Evolutionary conservation across 164 flowering plant genomes (phyloP), one percentile per base, ranked within the genome.

Genomic region (Aristolochia californica): DNA sequence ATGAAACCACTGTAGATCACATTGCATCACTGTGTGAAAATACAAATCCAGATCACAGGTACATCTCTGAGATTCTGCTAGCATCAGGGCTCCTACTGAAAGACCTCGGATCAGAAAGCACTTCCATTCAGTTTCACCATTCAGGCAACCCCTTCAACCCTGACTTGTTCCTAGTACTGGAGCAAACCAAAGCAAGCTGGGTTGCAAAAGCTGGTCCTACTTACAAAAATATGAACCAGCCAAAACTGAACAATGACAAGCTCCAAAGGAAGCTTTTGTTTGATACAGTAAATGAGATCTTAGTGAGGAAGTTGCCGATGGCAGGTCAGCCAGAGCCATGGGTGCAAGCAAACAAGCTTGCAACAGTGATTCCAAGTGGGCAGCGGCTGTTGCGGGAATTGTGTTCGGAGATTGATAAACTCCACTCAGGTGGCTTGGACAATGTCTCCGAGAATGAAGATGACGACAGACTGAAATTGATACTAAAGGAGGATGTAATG

Each of bases 61-160:
- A 86, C 71, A 72, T 94, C 45, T 73, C 70, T 10, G 88, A 83
- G 61, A 78, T 88, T 67, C 43, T 94, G 61, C 62, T 68, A 56
- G 86, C 88, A 59, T 86, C 91, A 13, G 91, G 90, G 24, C 70
- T 89, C 45, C 87, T 87, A 49, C 88, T 77, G 47, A 71, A 80
- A 62, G 83, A 83, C 58, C 74, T 77, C 15, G 71, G 70, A 26
- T 74, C 78, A 3, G 64, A 67, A 65, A 63, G 66, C n/a, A 63
- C 62, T 16, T 55, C 63, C 63, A 60, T 74, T 55, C 82, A 74
- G 68, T 75, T 72, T 61, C 83, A 82, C 55, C 68, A 71, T 24
- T 70, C 88, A 1, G 84, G 82, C 45, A 70, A 83, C 26, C 79
- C 76, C 20, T 74, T 90, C 69, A 80, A 80, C 67, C 95, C 86